These are phyloP conservation scores for Fraxinus ornus DNA, from an alignment of 305 asterid genomes.

Conservation along the genomic window DNA sequence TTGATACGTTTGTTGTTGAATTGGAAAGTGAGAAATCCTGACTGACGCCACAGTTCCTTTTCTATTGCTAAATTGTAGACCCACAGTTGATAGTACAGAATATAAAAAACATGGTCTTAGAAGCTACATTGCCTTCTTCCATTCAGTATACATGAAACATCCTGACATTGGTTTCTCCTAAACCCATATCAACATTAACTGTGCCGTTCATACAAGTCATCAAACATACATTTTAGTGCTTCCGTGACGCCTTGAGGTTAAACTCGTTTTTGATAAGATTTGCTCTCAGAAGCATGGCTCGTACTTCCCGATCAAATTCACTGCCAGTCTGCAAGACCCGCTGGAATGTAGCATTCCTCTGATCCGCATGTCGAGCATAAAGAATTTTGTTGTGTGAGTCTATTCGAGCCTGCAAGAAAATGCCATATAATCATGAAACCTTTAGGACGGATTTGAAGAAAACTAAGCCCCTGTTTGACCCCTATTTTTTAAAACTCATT, in stretches of 20 bases:
- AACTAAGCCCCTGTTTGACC: not conserved
- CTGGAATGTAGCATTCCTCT: constrained; percentile 91
- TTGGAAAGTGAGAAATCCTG: too few species aligned
- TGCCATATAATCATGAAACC: not conserved
- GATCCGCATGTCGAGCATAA: constrained; percentile 93
- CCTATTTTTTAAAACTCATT: too few species aligned
- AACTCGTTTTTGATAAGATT: constrained; percentile 76
- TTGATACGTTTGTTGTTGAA: too few species aligned
- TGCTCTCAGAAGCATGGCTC: constrained; percentile 86
- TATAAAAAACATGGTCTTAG: not conserved
- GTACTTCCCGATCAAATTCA: constrained; percentile 76
- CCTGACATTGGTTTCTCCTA: not conserved
- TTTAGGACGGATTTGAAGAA: not conserved
- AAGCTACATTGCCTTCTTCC: not conserved
- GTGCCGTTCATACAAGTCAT: constrained; percentile 2
- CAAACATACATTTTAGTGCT: constrained; percentile 36
- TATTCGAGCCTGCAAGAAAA: constrained; percentile 74
- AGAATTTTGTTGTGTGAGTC: constrained; percentile 93
- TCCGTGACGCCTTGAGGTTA: constrained; percentile 48
- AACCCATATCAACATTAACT: constrained; percentile 13
- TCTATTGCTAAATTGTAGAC: not conserved
- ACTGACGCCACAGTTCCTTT: too few species aligned
- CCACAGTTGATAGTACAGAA: not conserved
- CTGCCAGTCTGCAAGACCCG: constrained; percentile 75
- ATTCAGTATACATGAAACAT: constrained; percentile 8